Evolutionary conservation across 208 protist genomes (phyloP).

Genomic region (Vickermania ingenoplastis): DNA sequence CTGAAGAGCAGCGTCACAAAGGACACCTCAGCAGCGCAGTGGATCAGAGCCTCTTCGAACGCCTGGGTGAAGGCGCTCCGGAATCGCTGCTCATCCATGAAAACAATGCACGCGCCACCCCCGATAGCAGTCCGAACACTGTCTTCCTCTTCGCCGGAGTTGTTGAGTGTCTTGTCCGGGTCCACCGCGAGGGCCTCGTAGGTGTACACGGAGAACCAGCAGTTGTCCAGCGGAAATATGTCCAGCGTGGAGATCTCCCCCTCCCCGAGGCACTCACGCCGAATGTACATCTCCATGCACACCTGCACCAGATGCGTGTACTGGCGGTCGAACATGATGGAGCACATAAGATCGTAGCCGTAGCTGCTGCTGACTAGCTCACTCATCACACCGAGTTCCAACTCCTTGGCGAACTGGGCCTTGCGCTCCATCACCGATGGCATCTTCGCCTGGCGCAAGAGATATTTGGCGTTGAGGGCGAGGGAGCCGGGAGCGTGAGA

Average conservation of each 20-base stretch:
- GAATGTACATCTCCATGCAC: conserved; percentile 69
- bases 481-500: conserved; percentile 50
- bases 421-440: conserved; percentile 74
- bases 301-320: conserved; percentile 55
- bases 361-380: conserved; percentile 49
- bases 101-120: conserved; percentile 41
- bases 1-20: conserved; percentile 58
- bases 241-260: conserved; percentile 45
- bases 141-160: not conserved
- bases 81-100: conserved; percentile 44
- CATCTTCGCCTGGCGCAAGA: conserved; percentile 57
- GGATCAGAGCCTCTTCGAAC: conserved; percentile 24
- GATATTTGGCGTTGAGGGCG: conserved; percentile 54
- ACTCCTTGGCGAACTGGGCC: conserved; percentile 33
- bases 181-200: conserved; percentile 36
- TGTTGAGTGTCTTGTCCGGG: not conserved
- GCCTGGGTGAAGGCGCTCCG: conserved; percentile 17
- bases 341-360: conserved; percentile 60
- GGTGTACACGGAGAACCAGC: conserved; percentile 57
- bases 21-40: conserved; percentile 16
- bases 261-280: conserved; percentile 71
- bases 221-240: conserved; percentile 32
- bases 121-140: conserved; percentile 2
- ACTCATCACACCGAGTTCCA: conserved; percentile 40
- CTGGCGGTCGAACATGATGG: conserved; percentile 73